These are phyloP conservation scores for Aspergillus oerlinghausenensis DNA, from an alignment of 2,329 filamentous ascomycete genomes.

Conservation along the genomic window DNA sequence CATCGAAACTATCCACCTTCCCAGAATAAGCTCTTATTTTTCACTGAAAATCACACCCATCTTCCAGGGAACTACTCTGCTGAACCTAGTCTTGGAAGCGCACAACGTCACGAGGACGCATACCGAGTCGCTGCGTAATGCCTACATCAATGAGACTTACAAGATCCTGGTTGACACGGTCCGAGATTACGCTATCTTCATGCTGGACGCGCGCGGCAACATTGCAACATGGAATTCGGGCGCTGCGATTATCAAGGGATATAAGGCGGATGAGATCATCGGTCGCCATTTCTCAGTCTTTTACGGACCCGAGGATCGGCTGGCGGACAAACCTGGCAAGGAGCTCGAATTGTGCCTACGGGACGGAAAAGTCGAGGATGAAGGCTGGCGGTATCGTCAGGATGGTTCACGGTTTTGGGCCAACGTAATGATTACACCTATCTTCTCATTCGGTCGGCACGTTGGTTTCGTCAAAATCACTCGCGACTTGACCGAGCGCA, in stretches of 20 bases:
- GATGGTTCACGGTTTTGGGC: constrained; percentile 59
- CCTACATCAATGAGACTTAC: constrained; percentile 52
- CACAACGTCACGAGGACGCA: constrained; percentile 34
- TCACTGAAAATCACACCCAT: constrained; percentile 42
- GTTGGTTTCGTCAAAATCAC: constrained; percentile 58
- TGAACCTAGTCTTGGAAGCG: constrained; percentile 43
- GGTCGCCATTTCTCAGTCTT: constrained; percentile 57
- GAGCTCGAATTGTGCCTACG: constrained; percentile 52
- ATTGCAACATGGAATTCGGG: constrained; percentile 57
- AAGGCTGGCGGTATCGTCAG: constrained; percentile 57
- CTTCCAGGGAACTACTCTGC: constrained; percentile 34
- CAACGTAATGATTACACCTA: constrained; percentile 55
- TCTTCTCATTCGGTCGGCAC: constrained; percentile 50
- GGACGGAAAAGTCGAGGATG: constrained; percentile 55
- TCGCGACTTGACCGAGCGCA: constrained; percentile 53
- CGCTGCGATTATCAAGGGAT: constrained; percentile 54
- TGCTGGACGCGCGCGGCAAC: constrained; percentile 53
- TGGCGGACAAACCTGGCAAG: constrained; percentile 46
- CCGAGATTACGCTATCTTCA: constrained; percentile 61
- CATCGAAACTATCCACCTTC: constrained; percentile 27
- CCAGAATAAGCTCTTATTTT: constrained; percentile 11
- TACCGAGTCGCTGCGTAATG: constrained; percentile 21
- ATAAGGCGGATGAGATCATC: constrained; percentile 51
- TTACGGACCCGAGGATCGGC: constrained; percentile 50
- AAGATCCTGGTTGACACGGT: constrained; percentile 59